These are phyloP conservation scores for Coemansia sp. DNA, from an alignment of 192 early-diverging fungal genomes.

Conservation along the genomic window DNA sequence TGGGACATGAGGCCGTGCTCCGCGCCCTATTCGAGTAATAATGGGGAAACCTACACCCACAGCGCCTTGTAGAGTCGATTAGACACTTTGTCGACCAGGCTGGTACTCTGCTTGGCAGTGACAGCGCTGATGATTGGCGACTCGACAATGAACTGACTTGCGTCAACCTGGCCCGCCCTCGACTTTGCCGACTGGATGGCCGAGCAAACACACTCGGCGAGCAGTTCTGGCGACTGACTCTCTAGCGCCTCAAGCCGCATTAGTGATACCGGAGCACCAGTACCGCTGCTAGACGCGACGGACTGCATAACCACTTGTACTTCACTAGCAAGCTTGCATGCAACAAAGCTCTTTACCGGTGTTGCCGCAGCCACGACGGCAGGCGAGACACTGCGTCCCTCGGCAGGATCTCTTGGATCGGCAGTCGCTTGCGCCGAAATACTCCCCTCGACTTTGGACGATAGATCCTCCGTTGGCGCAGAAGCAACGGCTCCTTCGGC, in stretches of 20 bases:
- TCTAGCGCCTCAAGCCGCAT: slow-evolving; percentile 38
- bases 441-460: not conserved
- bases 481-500: not conserved
- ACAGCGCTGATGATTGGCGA: slow-evolving; percentile 48
- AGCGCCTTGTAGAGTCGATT: slow-evolving; percentile 30
- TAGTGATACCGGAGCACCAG: slow-evolving; percentile 8
- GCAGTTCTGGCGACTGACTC: slow-evolving; percentile 35
- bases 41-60: slow-evolving; percentile 14
- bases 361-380: not conserved
- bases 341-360: slow-evolving; percentile 20
- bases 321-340: slow-evolving; percentile 42
- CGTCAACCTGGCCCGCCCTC: slow-evolving; percentile 5
- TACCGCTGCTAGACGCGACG: not conserved
- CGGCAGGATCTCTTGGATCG: not conserved
- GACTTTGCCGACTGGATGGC: slow-evolving; percentile 33
- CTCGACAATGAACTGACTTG: slow-evolving; percentile 40
- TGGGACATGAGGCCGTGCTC: not conserved
- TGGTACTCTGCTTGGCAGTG: slow-evolving; percentile 33
- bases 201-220: slow-evolving; percentile 51
- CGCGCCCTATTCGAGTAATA: not conserved
- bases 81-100: slow-evolving; percentile 40
- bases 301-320: slow-evolving; percentile 54
- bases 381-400: not conserved
- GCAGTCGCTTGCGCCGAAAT: not conserved
- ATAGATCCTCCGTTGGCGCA: not conserved